Percentiles rank a stretch among this genome's conserved stretches.
These are phyloP conservation scores for Cercospora citrullina DNA, from an alignment of 2,329 filamentous ascomycete genomes.

Conservation along the genomic window DNA sequence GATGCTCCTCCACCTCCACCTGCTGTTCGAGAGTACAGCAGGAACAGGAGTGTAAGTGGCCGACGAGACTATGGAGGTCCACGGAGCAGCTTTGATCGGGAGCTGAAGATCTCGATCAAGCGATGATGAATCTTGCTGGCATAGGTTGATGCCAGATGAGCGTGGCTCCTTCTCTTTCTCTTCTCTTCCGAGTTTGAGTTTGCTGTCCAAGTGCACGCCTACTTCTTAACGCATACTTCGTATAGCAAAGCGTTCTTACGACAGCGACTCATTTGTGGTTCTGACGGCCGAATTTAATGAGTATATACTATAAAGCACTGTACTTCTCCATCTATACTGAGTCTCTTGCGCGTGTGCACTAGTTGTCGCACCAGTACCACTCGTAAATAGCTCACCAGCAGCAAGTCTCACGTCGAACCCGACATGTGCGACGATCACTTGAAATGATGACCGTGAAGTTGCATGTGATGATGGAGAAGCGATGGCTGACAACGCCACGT, in stretches of 20 bases:
- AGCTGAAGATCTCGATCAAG: conserved; percentile 18
- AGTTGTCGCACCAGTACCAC: not conserved
- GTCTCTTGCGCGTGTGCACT: not conserved
- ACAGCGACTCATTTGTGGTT: not conserved
- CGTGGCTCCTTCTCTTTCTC: not conserved
- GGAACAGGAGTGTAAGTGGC: conserved; percentile 29
- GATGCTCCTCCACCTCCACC: conserved; percentile 38
- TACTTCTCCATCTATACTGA: not conserved
- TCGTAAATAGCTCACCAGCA: not conserved
- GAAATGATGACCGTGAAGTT: not conserved
- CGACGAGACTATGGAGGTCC: conserved; percentile 10
- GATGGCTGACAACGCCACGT: not conserved
- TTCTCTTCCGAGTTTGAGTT: not conserved
- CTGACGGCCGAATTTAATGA: not conserved
- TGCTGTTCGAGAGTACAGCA: conserved; percentile 11
- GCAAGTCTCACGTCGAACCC: not conserved
- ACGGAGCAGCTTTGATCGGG: conserved; percentile 13
- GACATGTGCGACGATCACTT: not conserved
- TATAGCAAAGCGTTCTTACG: not conserved
- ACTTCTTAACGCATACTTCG: not conserved
- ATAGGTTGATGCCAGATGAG: not conserved
- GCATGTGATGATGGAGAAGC: not conserved
- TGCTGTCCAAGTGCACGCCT: not conserved
- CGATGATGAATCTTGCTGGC: not conserved
- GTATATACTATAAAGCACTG: not conserved